Conservation (phyloP, 2,329 filamentous ascomycete species). For the Simplicillium sp. region DNA sequence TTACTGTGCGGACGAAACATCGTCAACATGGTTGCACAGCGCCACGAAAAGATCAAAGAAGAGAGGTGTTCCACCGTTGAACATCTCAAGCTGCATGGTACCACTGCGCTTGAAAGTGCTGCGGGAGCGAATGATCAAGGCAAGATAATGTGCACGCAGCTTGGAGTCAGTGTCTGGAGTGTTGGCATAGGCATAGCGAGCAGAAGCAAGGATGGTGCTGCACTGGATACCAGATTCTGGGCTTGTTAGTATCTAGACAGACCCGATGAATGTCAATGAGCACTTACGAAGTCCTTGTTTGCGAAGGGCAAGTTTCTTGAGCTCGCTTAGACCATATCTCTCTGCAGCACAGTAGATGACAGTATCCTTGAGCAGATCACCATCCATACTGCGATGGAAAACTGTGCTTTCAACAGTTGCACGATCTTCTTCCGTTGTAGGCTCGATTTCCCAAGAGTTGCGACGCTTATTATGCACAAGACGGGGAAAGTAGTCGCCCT, state of each 20-base stretch:
- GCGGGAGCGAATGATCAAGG: constrained; percentile 81
- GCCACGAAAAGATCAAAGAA: constrained; percentile 95
- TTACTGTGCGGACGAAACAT: constrained; percentile 49
- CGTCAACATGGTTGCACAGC: constrained; percentile 81
- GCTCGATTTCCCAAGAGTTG: constrained; percentile 76
- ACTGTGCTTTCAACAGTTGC: constrained; percentile 53
- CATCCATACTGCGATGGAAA: constrained; percentile 54
- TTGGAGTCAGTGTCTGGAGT: constrained; percentile 89
- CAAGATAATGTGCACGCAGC: constrained; percentile 81
- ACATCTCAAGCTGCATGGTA: constrained; percentile 95
- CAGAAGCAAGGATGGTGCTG: constrained; percentile 75
- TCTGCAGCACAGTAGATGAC: constrained; percentile 85
- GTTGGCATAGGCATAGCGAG: constrained; percentile 82
- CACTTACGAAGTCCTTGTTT: constrained; percentile 76
- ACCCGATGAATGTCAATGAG: background rate
- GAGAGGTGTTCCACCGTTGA: constrained; percentile 67
- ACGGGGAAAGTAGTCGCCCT: constrained; percentile 84
- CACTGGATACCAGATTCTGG: constrained; percentile 69
- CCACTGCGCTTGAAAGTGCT: constrained; percentile 87
- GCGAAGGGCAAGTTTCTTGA: constrained; percentile 74
- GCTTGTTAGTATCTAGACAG: constrained; percentile 2
- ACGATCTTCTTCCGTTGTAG: constrained; percentile 34
- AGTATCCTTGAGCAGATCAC: constrained; percentile 74
- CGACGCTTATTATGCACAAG: constrained; percentile 73
- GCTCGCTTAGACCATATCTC: constrained; percentile 71